A percentile compares a stretch with the other conserved stretches of the same genome.
Evolutionary conservation across 345 rosid genomes (phyloP).

Genomic region (Trapa incisa): DNA sequence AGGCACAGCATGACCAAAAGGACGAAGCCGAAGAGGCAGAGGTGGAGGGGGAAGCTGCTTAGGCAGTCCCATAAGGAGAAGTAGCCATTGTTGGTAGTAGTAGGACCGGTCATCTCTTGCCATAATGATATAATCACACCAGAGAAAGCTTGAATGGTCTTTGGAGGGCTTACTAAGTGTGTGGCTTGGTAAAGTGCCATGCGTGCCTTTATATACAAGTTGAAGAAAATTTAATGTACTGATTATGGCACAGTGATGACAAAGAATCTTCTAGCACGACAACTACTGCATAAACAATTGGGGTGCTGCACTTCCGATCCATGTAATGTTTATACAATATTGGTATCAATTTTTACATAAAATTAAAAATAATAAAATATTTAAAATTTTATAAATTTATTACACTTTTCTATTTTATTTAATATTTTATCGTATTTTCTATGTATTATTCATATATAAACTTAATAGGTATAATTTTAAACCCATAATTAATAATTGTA

Average conservation of each 20-base stretch:
- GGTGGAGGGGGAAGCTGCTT: conserved; percentile 10
- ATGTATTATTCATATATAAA: too few relatives aligned
- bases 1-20: conserved; percentile 7
- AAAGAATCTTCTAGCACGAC: too few relatives aligned
- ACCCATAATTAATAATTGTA: too few relatives aligned
- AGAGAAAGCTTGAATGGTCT: not conserved
- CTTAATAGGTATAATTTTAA: too few relatives aligned
- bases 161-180: not conserved
- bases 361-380: too few relatives aligned
- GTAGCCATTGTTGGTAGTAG: not conserved
- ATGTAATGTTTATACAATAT: not conserved
- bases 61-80: conserved; percentile 5
- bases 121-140: not conserved
- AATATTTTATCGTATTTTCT: too few relatives aligned
- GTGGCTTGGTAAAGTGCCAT: not conserved
- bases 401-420: too few relatives aligned
- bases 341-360: too few relatives aligned
- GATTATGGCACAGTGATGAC: too few relatives aligned
- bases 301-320: too few relatives aligned
- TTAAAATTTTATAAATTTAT: too few relatives aligned
- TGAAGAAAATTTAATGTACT: not conserved
- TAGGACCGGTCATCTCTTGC: conserved; percentile 4
- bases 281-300: too few relatives aligned
- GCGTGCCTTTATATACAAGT: not conserved
- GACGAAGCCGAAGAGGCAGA: conserved; percentile 11